phyloP scores from a whole-genome alignment of 2,329 filamentous ascomycete species.

The Pestalotiopsis sp. region DNA sequence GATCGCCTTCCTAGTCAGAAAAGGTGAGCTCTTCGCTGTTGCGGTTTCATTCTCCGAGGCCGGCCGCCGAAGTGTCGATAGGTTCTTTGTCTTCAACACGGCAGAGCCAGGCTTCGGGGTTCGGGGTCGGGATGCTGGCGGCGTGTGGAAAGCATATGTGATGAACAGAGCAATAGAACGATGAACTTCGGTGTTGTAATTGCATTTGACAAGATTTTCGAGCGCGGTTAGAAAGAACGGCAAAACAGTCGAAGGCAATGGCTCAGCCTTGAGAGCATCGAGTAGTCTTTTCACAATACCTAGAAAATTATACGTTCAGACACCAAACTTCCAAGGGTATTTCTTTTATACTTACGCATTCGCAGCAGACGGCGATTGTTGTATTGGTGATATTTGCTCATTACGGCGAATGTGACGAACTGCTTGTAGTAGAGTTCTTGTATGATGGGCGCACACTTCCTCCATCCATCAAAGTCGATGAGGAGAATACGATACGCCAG shows the following conservation, averaged over 20 bases:
- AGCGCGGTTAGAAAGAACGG: constrained; percentile 79
- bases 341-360: constrained; percentile 70
- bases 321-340: not conserved
- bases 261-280: constrained; percentile 86
- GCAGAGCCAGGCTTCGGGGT: constrained; percentile 50
- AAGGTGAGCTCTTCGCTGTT: constrained; percentile 36
- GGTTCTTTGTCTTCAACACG: constrained; percentile 43
- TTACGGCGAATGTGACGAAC: constrained; percentile 84
- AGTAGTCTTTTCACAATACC: constrained; percentile 88
- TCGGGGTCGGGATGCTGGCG: constrained; percentile 49
- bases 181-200: constrained; percentile 81
- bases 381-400: constrained; percentile 90
- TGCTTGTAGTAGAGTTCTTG: constrained; percentile 93
- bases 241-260: constrained; percentile 71
- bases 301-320: constrained; percentile 35
- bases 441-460: constrained; percentile 73
- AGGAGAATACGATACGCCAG: constrained; percentile 90
- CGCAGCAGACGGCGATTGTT: constrained; percentile 84
- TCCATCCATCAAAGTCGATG: constrained; percentile 93
- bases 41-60: constrained; percentile 37
- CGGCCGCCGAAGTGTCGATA: constrained; percentile 39
- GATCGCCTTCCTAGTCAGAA: constrained; percentile 68
- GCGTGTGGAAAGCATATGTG: constrained; percentile 81
- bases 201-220: constrained; percentile 76
- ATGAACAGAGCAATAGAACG: constrained; percentile 89